A percentile compares a stretch with the other conserved stretches of the same genome.
phyloP scores from a whole-genome alignment of 1,284 basidiomycete genomes.

The Earliella scabrosa region DNA sequence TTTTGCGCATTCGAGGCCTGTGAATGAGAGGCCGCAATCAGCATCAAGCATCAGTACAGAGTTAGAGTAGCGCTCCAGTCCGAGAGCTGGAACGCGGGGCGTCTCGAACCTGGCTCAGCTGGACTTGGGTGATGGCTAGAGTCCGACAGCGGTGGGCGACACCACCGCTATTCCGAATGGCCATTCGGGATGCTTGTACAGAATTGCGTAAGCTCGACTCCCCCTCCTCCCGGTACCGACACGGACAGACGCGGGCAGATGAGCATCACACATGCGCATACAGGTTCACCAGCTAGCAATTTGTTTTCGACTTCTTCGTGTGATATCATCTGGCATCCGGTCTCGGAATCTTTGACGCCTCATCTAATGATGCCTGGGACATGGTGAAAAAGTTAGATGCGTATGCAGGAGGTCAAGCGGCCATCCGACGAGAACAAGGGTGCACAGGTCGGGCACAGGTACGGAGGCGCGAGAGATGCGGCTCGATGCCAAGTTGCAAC shows the following conservation, averaged over 20 bases:
- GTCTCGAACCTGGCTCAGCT: slow-evolving; percentile 9
- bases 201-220: not conserved
- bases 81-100: slow-evolving; percentile 11
- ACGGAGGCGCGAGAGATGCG: not conserved
- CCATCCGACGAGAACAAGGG: not conserved
- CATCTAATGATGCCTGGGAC: slow-evolving; percentile 1
- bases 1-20: slow-evolving; percentile 11
- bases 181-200: not conserved
- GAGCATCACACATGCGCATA: not conserved
- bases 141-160: not conserved
- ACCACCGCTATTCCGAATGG: not conserved
- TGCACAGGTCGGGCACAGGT: not conserved
- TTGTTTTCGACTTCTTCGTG: not conserved
- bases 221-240: not conserved
- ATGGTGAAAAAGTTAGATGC: not conserved
- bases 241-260: not conserved
- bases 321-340: not conserved
- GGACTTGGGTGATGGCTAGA: not conserved
- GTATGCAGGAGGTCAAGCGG: not conserved
- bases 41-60: slow-evolving; percentile 1
- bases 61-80: no score
- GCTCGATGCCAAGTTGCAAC: no score
- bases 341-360: not conserved
- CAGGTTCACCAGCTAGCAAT: not conserved
- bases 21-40: not conserved